Evolutionary conservation across 495 filamentous ascomycete genomes (phyloP), one percentile per base, ranked within the genome.

Genomic region (Hypoxylon intermedium): DNA sequence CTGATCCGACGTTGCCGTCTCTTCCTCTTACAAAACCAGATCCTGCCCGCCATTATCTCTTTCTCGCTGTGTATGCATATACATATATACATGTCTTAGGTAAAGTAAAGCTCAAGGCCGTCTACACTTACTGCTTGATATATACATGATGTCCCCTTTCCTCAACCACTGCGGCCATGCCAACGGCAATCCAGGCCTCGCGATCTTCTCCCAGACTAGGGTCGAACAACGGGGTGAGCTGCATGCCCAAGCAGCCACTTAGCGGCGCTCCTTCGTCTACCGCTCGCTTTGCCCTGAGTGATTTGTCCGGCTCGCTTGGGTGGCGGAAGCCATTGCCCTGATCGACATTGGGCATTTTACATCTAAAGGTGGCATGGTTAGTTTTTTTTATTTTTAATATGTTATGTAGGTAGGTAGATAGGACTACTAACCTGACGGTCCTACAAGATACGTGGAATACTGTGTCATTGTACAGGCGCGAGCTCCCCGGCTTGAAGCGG

Each of bases 271-370:
- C 92, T 11, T 78, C 73, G 75, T 96, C 93, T 36, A 97, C 87
- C 21, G 81, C 71, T 24, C 92, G 80, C 72, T 87, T 89, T 13
- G 74, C 79, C 49, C 86, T 79, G 70, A 97, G 69, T 9, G 90
- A 88, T 30, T 72, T 74, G 72, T 92, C 87, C 12, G 93, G 92
- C 75, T 97, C 88, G 5, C 72, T 76, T 2, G 72, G 70, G 70
- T 96, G 89, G 45, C 83, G 81, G n/a, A 82, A 64, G 0, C 91
- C 93, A 2, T 84, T 91, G 15, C 78, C 78, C 12, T 82, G 91
- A 72, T 96, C 83, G 1, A 93, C 88, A 65, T 97, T 97, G 4
- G 92, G 92, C 51, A 97, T 70, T 47, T 85, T 87, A 72, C 93
- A 97, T 23, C 93, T 85, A 41, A 21, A 12, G 6, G 36, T 20